Conservation (phyloP, 1,284 basidiomycete species). For the Leucoagaricus sp. region DNA sequence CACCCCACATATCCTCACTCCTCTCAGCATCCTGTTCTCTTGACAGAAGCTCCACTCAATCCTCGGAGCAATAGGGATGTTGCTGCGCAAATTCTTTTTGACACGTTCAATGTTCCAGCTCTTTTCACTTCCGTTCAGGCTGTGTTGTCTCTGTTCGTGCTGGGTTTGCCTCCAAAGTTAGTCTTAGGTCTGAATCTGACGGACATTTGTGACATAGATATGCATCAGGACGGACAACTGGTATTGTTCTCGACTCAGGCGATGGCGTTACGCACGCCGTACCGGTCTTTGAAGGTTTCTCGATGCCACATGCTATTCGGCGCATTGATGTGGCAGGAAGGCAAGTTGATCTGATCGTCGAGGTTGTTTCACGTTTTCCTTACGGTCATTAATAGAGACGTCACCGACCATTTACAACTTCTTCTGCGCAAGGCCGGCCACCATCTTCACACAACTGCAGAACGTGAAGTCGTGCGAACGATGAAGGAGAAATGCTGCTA, state of each 20-base stretch:
- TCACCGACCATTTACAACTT: conserved; percentile 95
- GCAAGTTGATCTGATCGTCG: conserved; percentile 40
- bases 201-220: conserved; percentile 59
- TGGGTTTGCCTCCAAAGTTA: conserved; percentile 9
- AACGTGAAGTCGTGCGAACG: conserved; percentile 94
- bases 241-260: conserved; percentile 97
- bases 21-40: conserved; percentile 87
- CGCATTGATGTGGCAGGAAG: conserved; percentile 95
- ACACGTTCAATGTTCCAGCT: conserved; percentile 99
- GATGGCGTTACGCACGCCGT: conserved; percentile 99
- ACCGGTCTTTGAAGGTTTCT: conserved; percentile 98
- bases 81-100: conserved; percentile 97
- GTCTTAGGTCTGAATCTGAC: conserved; percentile 17
- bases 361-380: conserved; percentile 15
- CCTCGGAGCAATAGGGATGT: conserved; percentile 93
- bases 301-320: conserved; percentile 97
- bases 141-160: conserved; percentile 86
- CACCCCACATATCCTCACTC: conserved; percentile 13
- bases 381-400: conserved; percentile 62
- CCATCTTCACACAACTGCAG: conserved; percentile 94
- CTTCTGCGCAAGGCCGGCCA: conserved; percentile 94
- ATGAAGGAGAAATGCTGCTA: conserved; percentile 99
- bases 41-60: conserved; percentile 95
- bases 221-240: conserved; percentile 98
- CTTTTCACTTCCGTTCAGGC: conserved; percentile 98